Evolutionary conservation across 2,329 filamentous ascomycete species (phyloP).

Genomic region (Beauveria bassiana): DNA sequence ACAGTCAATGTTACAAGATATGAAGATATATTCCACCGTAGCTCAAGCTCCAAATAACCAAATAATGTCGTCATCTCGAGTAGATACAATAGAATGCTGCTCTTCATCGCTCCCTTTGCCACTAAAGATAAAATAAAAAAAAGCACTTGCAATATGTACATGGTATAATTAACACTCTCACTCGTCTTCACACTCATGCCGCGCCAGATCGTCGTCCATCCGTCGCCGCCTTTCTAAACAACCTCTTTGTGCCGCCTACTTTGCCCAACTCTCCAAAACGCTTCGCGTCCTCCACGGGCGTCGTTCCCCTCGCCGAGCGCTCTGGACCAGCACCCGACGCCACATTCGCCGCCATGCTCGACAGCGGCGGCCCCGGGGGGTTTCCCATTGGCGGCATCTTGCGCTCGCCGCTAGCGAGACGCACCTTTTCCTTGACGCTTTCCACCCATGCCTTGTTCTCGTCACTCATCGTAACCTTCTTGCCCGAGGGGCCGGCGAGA

Average conservation of each 20-base stretch:
- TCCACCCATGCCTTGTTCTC: slow-evolving; percentile 76
- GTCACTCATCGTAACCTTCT: slow-evolving; percentile 58
- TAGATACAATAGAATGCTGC: not conserved
- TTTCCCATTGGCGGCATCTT: slow-evolving; percentile 22
- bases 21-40: not conserved
- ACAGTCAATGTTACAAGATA: not conserved
- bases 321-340: not conserved
- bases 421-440: slow-evolving; percentile 73
- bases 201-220: slow-evolving; percentile 4
- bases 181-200: not conserved
- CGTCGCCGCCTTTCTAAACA: slow-evolving; percentile 48
- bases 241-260: slow-evolving; percentile 63
- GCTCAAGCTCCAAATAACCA: not conserved
- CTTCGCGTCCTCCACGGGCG: slow-evolving; percentile 19
- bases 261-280: slow-evolving; percentile 64
- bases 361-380: slow-evolving; percentile 12
- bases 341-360: not conserved
- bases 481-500: slow-evolving; percentile 61
- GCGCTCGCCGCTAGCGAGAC: slow-evolving; percentile 57
- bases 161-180: slow-evolving; percentile 6
- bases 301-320: not conserved
- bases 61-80: not conserved
- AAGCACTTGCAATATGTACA: not conserved
- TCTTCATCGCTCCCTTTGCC: not conserved
- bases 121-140: not conserved